These are phyloP conservation scores for Macrophomina phaseolina DNA, from an alignment of 2,329 filamentous ascomycete species.

Conservation along the genomic window DNA sequence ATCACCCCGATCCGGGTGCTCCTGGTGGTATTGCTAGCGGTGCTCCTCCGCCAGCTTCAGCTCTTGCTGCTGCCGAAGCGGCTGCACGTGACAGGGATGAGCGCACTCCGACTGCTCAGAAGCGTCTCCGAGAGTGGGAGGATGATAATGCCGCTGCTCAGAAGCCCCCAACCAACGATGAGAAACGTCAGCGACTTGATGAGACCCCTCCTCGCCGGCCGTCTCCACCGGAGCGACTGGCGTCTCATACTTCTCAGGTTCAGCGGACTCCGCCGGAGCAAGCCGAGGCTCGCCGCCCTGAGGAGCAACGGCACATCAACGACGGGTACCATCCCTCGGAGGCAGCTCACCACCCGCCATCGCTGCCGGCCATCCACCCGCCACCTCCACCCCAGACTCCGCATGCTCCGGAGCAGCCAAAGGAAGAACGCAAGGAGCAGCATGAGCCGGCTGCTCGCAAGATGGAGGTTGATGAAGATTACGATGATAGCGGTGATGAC, in stretches of 20 bases:
- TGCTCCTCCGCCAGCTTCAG: constrained; percentile 69
- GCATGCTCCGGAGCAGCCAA: constrained; percentile 58
- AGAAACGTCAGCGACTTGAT: constrained; percentile 83
- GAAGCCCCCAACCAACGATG: constrained; percentile 82
- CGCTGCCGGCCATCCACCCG: constrained; percentile 59
- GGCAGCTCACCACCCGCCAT: constrained; percentile 82
- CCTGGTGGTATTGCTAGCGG: constrained; percentile 70
- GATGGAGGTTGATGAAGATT: constrained; percentile 97
- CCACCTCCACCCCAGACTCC: constrained; percentile 52
- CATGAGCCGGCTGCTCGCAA: constrained; percentile 89
- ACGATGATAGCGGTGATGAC: constrained; percentile 92
- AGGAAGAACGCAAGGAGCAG: constrained; percentile 52
- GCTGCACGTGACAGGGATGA: constrained; percentile 71
- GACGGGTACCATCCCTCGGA: constrained; percentile 91
- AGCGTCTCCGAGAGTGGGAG: constrained; percentile 92
- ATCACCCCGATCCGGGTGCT: constrained; percentile 69
- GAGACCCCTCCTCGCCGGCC: constrained; percentile 78
- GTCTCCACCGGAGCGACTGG: constrained; percentile 49
- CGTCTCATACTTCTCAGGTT: constrained; percentile 62
- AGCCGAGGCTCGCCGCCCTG: constrained; percentile 64
- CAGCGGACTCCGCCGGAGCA: constrained; percentile 78
- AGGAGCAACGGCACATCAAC: constrained; percentile 70
- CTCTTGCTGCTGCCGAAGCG: constrained; percentile 70
- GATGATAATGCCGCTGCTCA: constrained; percentile 74
- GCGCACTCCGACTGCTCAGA: constrained; percentile 78